Conservation (phyloP, 257 asterid genomes). For the Orobanche coerulescens region DNA sequence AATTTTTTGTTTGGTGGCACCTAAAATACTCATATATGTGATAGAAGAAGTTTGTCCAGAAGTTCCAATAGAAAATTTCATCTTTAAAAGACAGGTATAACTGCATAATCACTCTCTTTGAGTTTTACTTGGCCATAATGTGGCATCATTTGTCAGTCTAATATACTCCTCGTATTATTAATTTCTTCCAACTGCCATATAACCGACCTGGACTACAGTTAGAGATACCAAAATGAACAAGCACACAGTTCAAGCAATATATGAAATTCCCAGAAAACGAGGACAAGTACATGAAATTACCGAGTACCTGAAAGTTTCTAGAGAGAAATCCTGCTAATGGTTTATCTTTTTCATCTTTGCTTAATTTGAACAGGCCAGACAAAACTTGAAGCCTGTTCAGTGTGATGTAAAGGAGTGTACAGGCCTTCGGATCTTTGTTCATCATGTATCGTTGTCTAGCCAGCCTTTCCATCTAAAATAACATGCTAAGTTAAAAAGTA, state of each 20-base stretch:
- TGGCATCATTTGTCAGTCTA: conserved; percentile 5
- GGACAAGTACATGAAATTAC: conserved; percentile 1
- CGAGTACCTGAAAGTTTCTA: conserved; percentile 88
- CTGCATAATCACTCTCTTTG: neutral
- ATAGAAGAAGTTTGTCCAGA: neutral
- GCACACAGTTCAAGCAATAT: conserved; percentile 1
- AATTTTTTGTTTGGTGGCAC: conserved; percentile 2
- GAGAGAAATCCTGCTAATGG: conserved; percentile 75
- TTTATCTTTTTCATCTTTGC: conserved; percentile 91
- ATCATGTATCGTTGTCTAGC: conserved; percentile 82
- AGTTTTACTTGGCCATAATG: conserved; percentile 2
- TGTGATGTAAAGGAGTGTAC: conserved; percentile 83
- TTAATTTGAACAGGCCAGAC: conserved; percentile 89
- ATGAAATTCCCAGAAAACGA: conserved; percentile 1
- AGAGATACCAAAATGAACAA: conserved; percentile 7
- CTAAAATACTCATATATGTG: neutral
- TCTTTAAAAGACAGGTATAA: neutral
- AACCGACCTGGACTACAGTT: conserved; percentile 6
- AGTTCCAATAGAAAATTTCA: conserved; percentile 6
- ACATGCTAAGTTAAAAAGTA: conserved; percentile 15
- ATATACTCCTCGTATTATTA: neutral
- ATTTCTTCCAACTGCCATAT: conserved; percentile 5
- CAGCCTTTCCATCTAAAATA: conserved; percentile 80
- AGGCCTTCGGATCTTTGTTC: conserved; percentile 85
- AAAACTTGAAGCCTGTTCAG: conserved; percentile 90